Conservation (phyloP, 1,139 yeast genomes). For the Sugiyamaella neomexicana region DNA sequence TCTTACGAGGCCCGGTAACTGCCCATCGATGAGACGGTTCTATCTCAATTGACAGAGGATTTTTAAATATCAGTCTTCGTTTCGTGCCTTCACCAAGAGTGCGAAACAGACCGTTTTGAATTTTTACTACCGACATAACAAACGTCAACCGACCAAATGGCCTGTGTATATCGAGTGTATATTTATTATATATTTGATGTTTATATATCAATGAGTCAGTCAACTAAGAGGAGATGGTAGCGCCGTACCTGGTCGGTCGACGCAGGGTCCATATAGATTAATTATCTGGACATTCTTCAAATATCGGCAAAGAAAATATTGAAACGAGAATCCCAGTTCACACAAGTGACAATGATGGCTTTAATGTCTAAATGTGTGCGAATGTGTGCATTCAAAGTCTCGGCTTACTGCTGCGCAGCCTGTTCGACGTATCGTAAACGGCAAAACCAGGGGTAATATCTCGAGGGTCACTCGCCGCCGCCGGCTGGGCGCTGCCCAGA, state of each 20-base stretch:
- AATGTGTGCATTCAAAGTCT: not conserved
- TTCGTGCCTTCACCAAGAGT: conserved; percentile 22
- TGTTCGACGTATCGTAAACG: not conserved
- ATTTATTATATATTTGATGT: too few relatives aligned
- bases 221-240: too few relatives aligned
- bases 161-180: too few relatives aligned
- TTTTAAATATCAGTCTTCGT: conserved; percentile 26
- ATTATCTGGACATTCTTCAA: not conserved
- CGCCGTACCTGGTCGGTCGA: too few relatives aligned
- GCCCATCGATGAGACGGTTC: conserved; percentile 50
- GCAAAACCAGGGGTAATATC: not conserved
- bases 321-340: not conserved
- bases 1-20: conserved; percentile 50
- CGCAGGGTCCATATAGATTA: too few relatives aligned
- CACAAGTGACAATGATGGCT: not conserved
- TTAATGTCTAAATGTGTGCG: not conserved
- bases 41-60: conserved; percentile 38
- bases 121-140: conserved; percentile 7
- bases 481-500: not conserved
- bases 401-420: not conserved
- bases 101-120: conserved; percentile 14
- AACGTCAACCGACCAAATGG: too few relatives aligned
- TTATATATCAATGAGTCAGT: too few relatives aligned
- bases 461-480: not conserved
- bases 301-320: not conserved